Evolutionary conservation across 768 basidiomycete genomes (phyloP).

Genomic region (Gloeostereum incarnatum): DNA sequence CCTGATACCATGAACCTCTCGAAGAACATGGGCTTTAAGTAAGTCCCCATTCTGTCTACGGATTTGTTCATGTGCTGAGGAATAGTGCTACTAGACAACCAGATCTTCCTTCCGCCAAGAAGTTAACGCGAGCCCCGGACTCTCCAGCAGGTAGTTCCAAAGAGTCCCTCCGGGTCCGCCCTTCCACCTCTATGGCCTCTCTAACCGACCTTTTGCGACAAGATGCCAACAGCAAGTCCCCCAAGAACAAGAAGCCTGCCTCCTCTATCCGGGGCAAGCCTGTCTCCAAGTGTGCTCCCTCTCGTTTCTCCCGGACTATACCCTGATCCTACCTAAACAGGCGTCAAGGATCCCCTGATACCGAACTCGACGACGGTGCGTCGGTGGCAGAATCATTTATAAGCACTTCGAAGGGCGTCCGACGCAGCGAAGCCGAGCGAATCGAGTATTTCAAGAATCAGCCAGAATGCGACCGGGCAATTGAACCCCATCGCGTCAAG

Average conservation of each 20-base stretch:
- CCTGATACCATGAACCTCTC: background rate
- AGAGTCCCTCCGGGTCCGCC: constrained; percentile 11
- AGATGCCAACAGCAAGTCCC: constrained; percentile 10
- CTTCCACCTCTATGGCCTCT: constrained; percentile 18
- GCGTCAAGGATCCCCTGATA: constrained; percentile 10
- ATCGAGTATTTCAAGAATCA: constrained; percentile 57
- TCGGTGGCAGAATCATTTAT: constrained; percentile 47
- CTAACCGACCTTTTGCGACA: constrained; percentile 17
- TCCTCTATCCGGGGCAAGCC: constrained; percentile 10
- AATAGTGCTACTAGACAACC: background rate
- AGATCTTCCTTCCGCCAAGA: constrained; percentile 1
- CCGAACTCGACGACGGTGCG: constrained; percentile 36
- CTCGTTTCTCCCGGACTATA: background rate
- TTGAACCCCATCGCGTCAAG: constrained; percentile 49
- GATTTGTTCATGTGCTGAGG: background rate
- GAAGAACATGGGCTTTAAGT: constrained; percentile 8
- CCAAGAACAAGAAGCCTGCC: constrained; percentile 10
- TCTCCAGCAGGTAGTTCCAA: constrained; percentile 5
- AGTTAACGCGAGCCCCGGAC: constrained; percentile 3
- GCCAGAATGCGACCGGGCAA: constrained; percentile 36
- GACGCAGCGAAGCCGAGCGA: constrained; percentile 54
- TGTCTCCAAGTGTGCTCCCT: constrained; percentile 4
- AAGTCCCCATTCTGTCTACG: background rate
- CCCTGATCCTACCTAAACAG: background rate
- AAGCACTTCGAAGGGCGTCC: constrained; percentile 27